phyloP scores from a whole-genome alignment of 202 grass and related monocot genomes.

The Hordeum pubiflorum region DNA sequence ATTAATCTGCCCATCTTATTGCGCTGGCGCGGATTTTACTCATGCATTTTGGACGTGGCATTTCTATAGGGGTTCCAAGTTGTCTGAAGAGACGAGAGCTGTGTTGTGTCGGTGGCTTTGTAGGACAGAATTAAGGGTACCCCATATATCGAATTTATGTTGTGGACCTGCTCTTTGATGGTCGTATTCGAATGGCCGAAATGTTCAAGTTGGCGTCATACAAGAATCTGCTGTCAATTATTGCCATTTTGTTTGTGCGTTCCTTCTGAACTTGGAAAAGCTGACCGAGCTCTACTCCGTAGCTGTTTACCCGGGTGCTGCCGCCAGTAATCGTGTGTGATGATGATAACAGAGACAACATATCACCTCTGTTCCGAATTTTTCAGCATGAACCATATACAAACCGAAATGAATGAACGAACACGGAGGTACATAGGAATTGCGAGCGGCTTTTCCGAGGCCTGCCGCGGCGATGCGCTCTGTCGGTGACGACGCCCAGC shows the following conservation, averaged over 20 bases:
- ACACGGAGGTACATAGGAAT: background rate
- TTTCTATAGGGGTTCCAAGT: background rate
- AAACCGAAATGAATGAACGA: background rate
- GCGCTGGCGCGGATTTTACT: conserved; percentile 1
- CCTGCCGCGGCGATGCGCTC: background rate
- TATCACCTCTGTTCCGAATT: no score
- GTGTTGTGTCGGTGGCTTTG: background rate
- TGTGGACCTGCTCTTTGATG: background rate
- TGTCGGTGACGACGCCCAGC: background rate
- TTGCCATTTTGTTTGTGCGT: no score
- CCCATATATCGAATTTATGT: background rate
- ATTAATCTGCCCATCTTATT: background rate
- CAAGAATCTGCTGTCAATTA: no score
- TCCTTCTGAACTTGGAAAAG: no score
- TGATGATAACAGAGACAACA: no score
- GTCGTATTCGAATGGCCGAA: background rate
- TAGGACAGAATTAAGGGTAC: background rate
- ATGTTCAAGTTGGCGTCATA: background rate
- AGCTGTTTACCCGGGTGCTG: no score
- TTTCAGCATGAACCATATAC: no score
- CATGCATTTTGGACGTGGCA: background rate
- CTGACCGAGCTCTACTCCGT: no score
- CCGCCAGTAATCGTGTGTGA: no score
- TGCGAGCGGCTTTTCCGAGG: background rate
- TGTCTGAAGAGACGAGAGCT: background rate